Conservation (phyloP, 148 eudicot species). For the Polygonum aviculare region DNA sequence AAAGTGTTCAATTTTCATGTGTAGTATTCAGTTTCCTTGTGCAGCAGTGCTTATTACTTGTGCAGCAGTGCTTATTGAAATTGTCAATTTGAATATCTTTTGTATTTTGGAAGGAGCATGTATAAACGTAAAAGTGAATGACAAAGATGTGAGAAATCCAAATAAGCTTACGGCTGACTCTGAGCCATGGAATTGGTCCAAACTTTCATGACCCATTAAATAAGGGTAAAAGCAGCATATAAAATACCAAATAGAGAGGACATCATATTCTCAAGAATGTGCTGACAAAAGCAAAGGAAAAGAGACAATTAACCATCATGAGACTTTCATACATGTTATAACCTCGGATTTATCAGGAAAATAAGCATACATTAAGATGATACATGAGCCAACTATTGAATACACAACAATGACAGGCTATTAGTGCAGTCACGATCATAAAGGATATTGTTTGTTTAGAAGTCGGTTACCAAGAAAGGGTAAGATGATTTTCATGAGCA, state of each 20-base stretch:
- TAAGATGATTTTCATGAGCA: not conserved
- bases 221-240: not conserved
- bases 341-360: not conserved
- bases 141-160: not conserved
- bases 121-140: not conserved
- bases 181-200: not conserved
- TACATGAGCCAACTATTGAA: not conserved
- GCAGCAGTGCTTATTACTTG: too few relatives aligned
- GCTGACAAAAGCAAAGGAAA: conserved; percentile 1
- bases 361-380: not conserved
- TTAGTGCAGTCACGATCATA: too few relatives aligned
- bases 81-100: not conserved
- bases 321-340: not conserved
- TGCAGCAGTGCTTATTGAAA: not conserved
- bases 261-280: not conserved
- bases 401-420: too few relatives aligned
- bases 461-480: not conserved
- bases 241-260: not conserved
- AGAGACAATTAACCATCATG: not conserved
- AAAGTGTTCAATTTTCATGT: not conserved
- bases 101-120: too few relatives aligned
- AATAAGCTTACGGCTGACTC: not conserved
- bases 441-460: not conserved
- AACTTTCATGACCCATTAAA: not conserved
- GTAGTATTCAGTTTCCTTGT: not conserved